These are phyloP conservation scores for Pythium myriotylum DNA, from an alignment of 352 stramenopile genomes.

Conservation along the genomic window DNA sequence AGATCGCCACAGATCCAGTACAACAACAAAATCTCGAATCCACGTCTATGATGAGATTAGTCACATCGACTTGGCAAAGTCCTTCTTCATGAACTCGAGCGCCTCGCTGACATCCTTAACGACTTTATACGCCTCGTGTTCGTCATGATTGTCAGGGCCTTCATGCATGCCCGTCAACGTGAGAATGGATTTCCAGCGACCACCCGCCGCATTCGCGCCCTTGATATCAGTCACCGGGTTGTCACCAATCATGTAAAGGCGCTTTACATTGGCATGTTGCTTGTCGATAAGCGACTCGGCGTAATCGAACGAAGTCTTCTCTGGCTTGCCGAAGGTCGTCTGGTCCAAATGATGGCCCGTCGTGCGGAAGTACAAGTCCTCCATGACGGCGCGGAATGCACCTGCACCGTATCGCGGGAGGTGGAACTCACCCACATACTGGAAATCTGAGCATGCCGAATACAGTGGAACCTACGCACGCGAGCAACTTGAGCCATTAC, in stretches of 20 bases:
- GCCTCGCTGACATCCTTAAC: conserved; percentile 71
- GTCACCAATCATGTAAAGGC: conserved; percentile 89
- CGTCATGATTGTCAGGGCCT: conserved; percentile 64
- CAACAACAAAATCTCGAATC: background rate
- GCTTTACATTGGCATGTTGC: conserved; percentile 64
- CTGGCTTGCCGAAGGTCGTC: conserved; percentile 80
- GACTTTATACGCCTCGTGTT: conserved; percentile 67
- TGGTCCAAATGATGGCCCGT: conserved; percentile 76
- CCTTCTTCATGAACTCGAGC: conserved; percentile 77
- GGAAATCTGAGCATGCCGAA: conserved; percentile 87
- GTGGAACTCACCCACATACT: conserved; percentile 88
- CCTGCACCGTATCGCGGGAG: conserved; percentile 79
- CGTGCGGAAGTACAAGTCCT: conserved; percentile 80
- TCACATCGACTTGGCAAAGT: conserved; percentile 46
- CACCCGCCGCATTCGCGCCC: conserved; percentile 70
- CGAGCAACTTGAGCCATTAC: too few species aligned
- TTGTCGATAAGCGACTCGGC: conserved; percentile 75
- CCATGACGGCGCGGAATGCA: conserved; percentile 78
- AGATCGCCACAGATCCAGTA: background rate
- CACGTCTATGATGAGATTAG: background rate
- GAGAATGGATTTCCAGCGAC: conserved; percentile 83
- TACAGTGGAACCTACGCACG: conserved; percentile 63
- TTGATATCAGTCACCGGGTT: conserved; percentile 85
- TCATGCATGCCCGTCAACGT: conserved; percentile 84
- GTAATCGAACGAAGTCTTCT: conserved; percentile 74